Evolutionary conservation across 2,329 filamentous ascomycete genomes (phyloP), one percentile per base, ranked within the genome.

Genomic region (Colletotrichum agaves): DNA sequence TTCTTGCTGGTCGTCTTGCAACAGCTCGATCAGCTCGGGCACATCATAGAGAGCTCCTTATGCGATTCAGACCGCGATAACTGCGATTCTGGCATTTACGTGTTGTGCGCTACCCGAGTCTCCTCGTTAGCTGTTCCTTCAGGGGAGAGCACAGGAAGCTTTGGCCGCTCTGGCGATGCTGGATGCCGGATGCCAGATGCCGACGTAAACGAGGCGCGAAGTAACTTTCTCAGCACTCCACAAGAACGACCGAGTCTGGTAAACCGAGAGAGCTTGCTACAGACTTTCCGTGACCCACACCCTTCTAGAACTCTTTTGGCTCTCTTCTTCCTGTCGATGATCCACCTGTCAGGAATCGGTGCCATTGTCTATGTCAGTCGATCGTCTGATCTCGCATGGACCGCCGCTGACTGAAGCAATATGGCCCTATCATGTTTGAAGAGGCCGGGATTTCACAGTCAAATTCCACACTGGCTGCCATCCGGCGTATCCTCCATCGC

Each of bases 311-410:
- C 85, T 0, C 74, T 81, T 0, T 76, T 90, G n/a, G 87, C 82
- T 1, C 78, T 86, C 0, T 89, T 89, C 67, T 74, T 89, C 61
- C 83, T 90, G 74, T 83, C 80, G 2, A 87, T 88, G 80, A 82
- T 87, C 39, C 88, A 90, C 70, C 76, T 90, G 0, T 85, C 81
- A 37, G 88, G 88, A 0, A 90, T 90, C 55, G 88, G 90, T 70
- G 88, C 85, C 0, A 15, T 27, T 27, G 27, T 27, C 27, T 27
- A 27, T 27, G 27, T 27, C 27, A 27, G 27, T 27, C 8, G 27
- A 27, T 27, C 6, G 27, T 27, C 27, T 27, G 27, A 27, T 27
- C 6, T 27, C 6, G 4, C 6, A 27, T 8, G 27, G 5, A 27
- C 27, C 5, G 27, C 27, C 27, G 27, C 27, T 7, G 27, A 27